Conservation (phyloP, 2,329 filamentous ascomycete species). For the Cladosporium sp. region DNA sequence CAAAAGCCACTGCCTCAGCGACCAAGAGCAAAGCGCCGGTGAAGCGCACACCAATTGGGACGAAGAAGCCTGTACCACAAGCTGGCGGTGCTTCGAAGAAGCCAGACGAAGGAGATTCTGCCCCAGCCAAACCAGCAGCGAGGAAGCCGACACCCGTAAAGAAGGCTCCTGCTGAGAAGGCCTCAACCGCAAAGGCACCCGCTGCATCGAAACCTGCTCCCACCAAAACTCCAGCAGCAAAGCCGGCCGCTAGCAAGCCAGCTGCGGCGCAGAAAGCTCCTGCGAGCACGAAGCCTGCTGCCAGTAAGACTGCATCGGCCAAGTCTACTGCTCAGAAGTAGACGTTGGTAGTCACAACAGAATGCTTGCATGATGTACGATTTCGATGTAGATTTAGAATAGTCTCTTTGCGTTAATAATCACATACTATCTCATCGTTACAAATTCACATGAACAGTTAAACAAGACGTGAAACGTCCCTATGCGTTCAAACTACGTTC, state of each 20-base stretch:
- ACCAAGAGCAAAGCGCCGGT: conserved; percentile 4
- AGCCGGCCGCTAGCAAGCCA: not conserved
- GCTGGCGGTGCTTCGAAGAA: conserved; percentile 12
- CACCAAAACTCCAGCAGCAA: not conserved
- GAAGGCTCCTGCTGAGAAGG: conserved; percentile 4
- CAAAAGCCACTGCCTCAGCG: conserved; percentile 5
- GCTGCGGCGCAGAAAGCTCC: not conserved
- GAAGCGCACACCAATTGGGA: conserved; percentile 7
- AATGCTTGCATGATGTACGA: too few species aligned
- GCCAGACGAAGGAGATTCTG: not conserved
- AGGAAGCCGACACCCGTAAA: conserved; percentile 14
- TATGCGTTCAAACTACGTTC: too few species aligned
- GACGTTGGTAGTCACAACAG: too few species aligned
- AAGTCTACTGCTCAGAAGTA: too few species aligned
- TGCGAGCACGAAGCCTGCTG: not conserved
- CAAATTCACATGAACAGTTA: too few species aligned
- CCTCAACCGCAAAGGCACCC: conserved; percentile 1
- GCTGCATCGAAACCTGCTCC: conserved; percentile 1
- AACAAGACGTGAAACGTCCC: too few species aligned
- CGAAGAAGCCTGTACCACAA: conserved; percentile 5
- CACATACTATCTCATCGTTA: too few species aligned
- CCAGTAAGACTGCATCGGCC: not conserved
- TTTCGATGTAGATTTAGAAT: too few species aligned
- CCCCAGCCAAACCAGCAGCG: not conserved
- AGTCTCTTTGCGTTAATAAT: too few species aligned